Evolutionary conservation across 345 rosid species (phyloP).

Genomic region (Euphorbia tirucalli): DNA sequence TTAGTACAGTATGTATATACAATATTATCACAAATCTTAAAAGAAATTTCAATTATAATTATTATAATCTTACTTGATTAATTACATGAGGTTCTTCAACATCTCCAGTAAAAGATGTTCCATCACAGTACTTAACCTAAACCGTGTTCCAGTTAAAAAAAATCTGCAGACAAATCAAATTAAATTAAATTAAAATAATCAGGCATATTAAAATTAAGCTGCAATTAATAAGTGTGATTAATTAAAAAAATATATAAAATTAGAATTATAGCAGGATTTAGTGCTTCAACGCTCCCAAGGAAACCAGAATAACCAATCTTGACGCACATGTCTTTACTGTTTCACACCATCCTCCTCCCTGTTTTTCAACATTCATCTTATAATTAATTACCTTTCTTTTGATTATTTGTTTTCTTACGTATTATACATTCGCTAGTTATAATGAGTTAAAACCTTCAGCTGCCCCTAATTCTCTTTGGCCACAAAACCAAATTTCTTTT

Average conservation of each 20-base stretch:
- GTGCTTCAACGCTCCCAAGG: background rate
- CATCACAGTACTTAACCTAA: constrained; percentile 88
- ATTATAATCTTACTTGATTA: no score
- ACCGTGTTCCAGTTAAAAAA: constrained; percentile 85
- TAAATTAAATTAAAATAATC: background rate
- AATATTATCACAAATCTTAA: background rate
- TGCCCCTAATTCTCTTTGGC: no score
- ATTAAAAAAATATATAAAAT: background rate
- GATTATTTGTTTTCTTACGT: no score
- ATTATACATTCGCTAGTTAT: no score
- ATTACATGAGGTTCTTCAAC: constrained; percentile 66
- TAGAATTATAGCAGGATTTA: background rate
- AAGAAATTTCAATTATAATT: no score
- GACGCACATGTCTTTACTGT: background rate
- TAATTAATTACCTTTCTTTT: no score
- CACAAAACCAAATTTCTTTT: no score
- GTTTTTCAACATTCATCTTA: no score
- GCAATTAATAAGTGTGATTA: background rate
- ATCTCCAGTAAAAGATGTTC: constrained; percentile 90
- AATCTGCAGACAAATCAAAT: constrained; percentile 48
- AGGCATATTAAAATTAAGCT: background rate
- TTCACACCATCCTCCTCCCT: background rate
- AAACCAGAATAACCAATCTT: background rate
- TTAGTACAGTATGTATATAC: background rate
- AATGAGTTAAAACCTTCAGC: no score